These are phyloP conservation scores for Marasmius fiardii DNA, from an alignment of 1,284 basidiomycete species.

Conservation along the genomic window DNA sequence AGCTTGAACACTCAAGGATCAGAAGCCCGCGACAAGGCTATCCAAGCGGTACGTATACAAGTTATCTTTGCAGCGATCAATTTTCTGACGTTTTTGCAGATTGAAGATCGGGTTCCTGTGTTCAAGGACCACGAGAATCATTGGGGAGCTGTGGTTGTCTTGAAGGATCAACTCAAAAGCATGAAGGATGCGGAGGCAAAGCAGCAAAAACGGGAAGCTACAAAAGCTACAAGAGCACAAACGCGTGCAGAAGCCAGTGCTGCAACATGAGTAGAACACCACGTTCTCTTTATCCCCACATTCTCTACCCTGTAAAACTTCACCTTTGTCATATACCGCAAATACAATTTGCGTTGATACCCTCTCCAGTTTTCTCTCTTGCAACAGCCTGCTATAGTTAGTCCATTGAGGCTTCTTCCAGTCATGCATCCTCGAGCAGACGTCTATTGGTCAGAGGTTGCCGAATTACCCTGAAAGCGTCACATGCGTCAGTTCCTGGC, in stretches of 20 bases:
- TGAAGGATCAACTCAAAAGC: slow-evolving; percentile 7
- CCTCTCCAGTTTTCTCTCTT: too few species aligned
- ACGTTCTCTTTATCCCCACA: too few species aligned
- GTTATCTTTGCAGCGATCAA: neutral
- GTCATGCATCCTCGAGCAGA: too few species aligned
- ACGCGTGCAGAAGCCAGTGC: neutral
- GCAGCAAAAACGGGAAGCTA: neutral
- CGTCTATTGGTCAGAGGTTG: too few species aligned
- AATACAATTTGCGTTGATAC: too few species aligned
- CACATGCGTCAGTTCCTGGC: too few species aligned
- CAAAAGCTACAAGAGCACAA: neutral
- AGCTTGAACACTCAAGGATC: neutral
- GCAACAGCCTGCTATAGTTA: too few species aligned
- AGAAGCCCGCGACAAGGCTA: neutral
- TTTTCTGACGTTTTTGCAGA: neutral
- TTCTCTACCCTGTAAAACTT: too few species aligned
- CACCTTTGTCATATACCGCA: too few species aligned
- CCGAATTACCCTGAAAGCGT: too few species aligned
- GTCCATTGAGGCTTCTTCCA: too few species aligned
- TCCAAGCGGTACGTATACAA: neutral
- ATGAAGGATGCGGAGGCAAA: neutral
- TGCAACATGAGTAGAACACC: neutral
- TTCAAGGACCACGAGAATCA: slow-evolving; percentile 2
- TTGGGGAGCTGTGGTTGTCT: slow-evolving; percentile 6
- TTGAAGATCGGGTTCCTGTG: neutral